Base-by-base conservation (phyloP, 805 yeast species). In the Zygotorulaspora chibaensis region DNA sequence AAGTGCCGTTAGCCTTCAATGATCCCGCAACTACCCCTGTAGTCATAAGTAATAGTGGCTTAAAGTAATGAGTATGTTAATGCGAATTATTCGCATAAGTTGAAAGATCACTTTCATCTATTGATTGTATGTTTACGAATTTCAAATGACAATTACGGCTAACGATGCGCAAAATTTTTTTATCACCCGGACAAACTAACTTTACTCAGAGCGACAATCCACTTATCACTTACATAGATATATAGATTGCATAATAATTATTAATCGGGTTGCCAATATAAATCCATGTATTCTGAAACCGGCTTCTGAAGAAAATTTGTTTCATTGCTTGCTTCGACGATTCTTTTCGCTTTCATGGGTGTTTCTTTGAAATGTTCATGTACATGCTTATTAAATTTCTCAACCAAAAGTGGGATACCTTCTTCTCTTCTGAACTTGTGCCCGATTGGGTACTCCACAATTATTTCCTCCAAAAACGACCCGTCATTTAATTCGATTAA, bases 381-480 rank as follows among this genome's bases (percentile, higher is more conserved):
- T 37, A 79, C 64, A 55, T 79, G 83, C 41, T 69, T 72, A 58
- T 74, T 71, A 51, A 77, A 79, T 65, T 79, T 79, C 40, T 66
- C 56, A 38, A 74, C 59, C 47, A 79, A 58, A 11, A 79, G 72
- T 26, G 83, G 82, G 42, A 73, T 75, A 27, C 83, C 84, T 57
- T 79, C 83, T 43, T 74, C 76, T 50, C 84, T 71, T 62, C 84
- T 75, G 52, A 67, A 66, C 54, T 75, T 71, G 65, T 79, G 84
- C 11, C 84, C 84, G 48, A 79, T 67, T 59, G 84, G 81, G 60
- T 69, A 77, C 59, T 77, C 75, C 26, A 79, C 78, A 41, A 65
- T 71, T 35, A 75, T 75, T 50, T 77, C 81, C 44, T 75, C 78
- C 13, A 78, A 59, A 2, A 66, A 62, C 3, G 80, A 69, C 35